A percentile compares a stretch with the other conserved stretches of the same genome.
Conservation (phyloP, 345 rosid genomes). For the Hibiscus trionum region DNA sequence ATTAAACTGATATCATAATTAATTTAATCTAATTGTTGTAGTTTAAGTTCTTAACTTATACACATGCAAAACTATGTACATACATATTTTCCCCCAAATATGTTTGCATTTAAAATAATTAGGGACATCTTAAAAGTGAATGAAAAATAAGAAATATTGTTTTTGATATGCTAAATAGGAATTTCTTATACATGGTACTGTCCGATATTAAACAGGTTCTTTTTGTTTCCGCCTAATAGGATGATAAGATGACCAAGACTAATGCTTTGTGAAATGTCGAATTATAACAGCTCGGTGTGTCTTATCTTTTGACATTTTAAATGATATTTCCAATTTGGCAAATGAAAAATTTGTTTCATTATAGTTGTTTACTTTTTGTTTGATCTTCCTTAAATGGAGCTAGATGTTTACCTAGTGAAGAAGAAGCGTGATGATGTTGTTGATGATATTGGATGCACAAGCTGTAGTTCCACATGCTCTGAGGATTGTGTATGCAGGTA, state of each 20-base stretch:
- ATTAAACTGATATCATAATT: background rate
- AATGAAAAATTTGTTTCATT: background rate
- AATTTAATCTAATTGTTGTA: background rate
- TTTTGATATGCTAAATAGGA: background rate
- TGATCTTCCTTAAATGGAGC: conserved; percentile 35
- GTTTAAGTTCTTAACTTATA: background rate
- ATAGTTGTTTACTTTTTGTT: background rate
- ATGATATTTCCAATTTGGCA: background rate
- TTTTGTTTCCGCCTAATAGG: background rate
- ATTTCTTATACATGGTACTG: background rate
- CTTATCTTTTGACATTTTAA: background rate
- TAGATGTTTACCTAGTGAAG: conserved; percentile 81
- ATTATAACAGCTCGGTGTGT: background rate
- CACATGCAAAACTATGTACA: background rate
- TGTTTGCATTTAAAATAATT: background rate
- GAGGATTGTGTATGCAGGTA: conserved; percentile 92
- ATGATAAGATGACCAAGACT: background rate
- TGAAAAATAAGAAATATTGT: background rate
- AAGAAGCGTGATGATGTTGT: conserved; percentile 63
- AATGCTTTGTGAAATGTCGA: background rate
- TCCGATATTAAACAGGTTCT: background rate
- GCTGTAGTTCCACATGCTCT: conserved; percentile 63
- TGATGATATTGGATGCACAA: conserved; percentile 80
- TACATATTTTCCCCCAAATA: background rate
- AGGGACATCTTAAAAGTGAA: background rate